A percentile compares a stretch with the other conserved stretches of the same genome.
phyloP scores from a whole-genome alignment of 2,329 filamentous ascomycete species.

The Kalmusia sp. region DNA sequence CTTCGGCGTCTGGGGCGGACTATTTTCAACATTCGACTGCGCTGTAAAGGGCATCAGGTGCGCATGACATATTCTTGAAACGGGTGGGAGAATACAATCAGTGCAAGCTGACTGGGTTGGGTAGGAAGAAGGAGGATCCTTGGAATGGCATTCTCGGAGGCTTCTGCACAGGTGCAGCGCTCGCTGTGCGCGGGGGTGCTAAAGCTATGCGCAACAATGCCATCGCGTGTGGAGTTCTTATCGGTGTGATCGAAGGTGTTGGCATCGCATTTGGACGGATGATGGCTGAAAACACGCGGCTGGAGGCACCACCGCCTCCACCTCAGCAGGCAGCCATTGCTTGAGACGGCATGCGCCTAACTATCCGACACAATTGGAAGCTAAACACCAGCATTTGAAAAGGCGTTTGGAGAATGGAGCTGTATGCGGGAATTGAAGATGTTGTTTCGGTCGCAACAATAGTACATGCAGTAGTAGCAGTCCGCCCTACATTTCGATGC shows the following conservation, averaged over 20 bases:
- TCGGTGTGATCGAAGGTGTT: slow-evolving; percentile 94
- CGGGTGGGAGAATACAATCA: not conserved
- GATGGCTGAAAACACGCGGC: slow-evolving; percentile 84
- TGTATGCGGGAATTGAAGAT: no score
- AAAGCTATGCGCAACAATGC: slow-evolving; percentile 91
- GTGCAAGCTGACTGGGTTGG: not conserved
- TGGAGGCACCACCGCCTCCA: slow-evolving; percentile 64
- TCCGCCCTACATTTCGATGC: no score
- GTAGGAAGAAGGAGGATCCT: slow-evolving; percentile 86
- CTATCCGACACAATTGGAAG: not conserved
- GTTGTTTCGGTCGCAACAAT: no score
- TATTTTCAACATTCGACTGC: slow-evolving; percentile 94
- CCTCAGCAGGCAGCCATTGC: slow-evolving; percentile 26
- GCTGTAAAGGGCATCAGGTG: slow-evolving; percentile 77
- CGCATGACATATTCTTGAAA: not conserved
- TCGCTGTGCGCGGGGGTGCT: slow-evolving; percentile 87
- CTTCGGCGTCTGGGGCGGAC: slow-evolving; percentile 94
- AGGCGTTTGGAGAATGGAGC: not conserved
- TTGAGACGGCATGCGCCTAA: not conserved
- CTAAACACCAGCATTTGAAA: not conserved
- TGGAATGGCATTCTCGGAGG: slow-evolving; percentile 97
- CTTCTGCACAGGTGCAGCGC: slow-evolving; percentile 84
- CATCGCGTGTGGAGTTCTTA: slow-evolving; percentile 89
- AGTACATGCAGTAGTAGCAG: no score
- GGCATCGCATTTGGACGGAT: slow-evolving; percentile 92